Base-by-base conservation (phyloP, 177 flowering plant genomes). In the Vitis hybrid region DNA sequence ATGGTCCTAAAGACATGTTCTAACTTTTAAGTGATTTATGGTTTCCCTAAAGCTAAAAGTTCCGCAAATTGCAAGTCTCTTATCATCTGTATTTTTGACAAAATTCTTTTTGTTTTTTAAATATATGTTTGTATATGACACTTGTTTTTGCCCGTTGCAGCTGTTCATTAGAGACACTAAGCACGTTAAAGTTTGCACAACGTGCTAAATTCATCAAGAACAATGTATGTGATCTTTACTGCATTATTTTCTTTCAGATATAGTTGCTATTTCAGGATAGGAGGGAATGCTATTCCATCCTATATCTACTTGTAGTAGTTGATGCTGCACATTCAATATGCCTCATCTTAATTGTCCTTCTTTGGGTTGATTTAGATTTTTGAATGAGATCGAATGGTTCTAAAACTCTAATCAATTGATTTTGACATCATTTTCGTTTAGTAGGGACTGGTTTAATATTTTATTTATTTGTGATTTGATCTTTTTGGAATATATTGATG, bases 121-220 rank as follows among this genome's bases (percentile, higher is more conserved):
- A 14, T 40, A 16, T 14, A 55, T 62, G 27, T 54, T 12, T 56
- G 2, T 55, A 32, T 54, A 13, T 66, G 27, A 48, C 14, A 62
- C 54, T 68, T 52, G 12, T 71, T 52, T 62, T 21, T 68, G 61
- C 55, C 59, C 14, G 50, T 70, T 83, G 82, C 94, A 95, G 99
- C 75, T 89, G 92, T 80, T 89, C 99, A 14, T 65, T 89, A 81
- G 99, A 96, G 86, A 96, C 99, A 9, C 69, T 94, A 65, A 91
- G 98, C 89, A 96, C 99, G 12, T 74, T 96, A 77, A 96, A 96
- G 82, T 96, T 96, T 85, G 99, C 99, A 16, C 98, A 96, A 65
- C 97, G 99, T 60, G 99, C 99, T 52, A 96, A 96, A 75, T 91
- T 88, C 56, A 91, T 96, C 18, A 92, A 89, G 75, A 96, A 96